Conservation (phyloP, 768 basidiomycete species). For the Mycena venus region DNA sequence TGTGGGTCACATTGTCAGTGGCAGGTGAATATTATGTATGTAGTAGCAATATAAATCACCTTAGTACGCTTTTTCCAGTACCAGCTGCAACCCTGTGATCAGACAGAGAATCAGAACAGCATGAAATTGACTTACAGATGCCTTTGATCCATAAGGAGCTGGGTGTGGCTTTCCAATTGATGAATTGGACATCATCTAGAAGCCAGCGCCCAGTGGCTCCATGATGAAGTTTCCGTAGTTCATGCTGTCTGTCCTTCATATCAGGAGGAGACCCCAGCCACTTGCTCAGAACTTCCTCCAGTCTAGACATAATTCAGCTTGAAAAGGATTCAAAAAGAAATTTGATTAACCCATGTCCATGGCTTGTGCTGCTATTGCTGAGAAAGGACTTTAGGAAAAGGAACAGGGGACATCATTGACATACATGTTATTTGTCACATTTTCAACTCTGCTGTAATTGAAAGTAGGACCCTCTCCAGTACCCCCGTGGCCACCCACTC, state of each 20-base stretch:
- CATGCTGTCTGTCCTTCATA: no score
- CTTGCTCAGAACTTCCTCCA: neutral
- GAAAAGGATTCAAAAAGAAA: neutral
- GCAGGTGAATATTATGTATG: neutral
- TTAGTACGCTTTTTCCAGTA: no score
- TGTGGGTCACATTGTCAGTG: neutral
- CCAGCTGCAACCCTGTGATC: no score
- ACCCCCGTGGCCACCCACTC: neutral
- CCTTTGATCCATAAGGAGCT: no score
- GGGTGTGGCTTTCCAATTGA: neutral
- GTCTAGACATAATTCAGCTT: neutral
- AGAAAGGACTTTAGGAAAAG: neutral
- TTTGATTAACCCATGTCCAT: neutral
- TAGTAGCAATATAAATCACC: neutral
- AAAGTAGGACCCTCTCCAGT: no score
- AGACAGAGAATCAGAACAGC: no score
- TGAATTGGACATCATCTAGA: neutral
- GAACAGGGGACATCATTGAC: neutral
- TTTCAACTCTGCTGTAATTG: no score
- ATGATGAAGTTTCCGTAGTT: no score
- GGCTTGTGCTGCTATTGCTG: neutral
- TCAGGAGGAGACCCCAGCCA: neutral
- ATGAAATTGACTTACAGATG: no score
- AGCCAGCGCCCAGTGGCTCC: no score
- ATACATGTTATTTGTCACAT: no score